Base-by-base conservation (phyloP, 176 grass and related monocot genomes). In the Zoysia pacifica region DNA sequence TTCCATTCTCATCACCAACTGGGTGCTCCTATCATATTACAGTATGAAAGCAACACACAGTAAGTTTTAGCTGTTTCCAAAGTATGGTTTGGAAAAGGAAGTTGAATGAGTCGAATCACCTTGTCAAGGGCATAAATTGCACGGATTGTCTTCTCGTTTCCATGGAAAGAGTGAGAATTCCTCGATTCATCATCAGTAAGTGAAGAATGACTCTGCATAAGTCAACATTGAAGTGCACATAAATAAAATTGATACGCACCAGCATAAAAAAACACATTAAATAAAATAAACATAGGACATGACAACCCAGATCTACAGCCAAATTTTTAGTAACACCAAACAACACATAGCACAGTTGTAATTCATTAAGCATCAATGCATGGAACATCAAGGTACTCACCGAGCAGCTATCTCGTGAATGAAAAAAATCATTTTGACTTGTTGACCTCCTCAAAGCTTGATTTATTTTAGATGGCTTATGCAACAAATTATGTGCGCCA, bases 181-280 rank as follows among this genome's bases (percentile, higher is more conserved):
- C 82, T 81, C 61, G 82, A 83, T 74, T 99, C 93, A 70, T 95
- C 93, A 89, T 99, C 96, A 78, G 96, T 95, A 76, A 99, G n/a
- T 76, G 92, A 99, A 91, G 96, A 95, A 82, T 93, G 88, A 73
- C 92, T 99, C 96, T 95, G 72, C 43, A 58, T 72, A 72, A 75
- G 6, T 76, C 28, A 59, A 4, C 67, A 86, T n/a, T 8, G 50
- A 84, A 64, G 82, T 7, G 65, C 54, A 49, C 58, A 58, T 5
- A 49, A 37, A 54, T 66, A 62, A 85, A 54, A 54, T 81, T 73
- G 54, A 65, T 60, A 42, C n/a, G 13, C 2, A 58, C 19, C 18
- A 19, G 6, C 18, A 2, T 19, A 8, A 3, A 79, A 60, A 37
- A 2, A 73, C 50, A 20, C 58, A 59, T 50, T 58, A 42, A 63